Base-by-base conservation (phyloP, 192 early-diverging fungal species). In the Coemansia sp. region DNA sequence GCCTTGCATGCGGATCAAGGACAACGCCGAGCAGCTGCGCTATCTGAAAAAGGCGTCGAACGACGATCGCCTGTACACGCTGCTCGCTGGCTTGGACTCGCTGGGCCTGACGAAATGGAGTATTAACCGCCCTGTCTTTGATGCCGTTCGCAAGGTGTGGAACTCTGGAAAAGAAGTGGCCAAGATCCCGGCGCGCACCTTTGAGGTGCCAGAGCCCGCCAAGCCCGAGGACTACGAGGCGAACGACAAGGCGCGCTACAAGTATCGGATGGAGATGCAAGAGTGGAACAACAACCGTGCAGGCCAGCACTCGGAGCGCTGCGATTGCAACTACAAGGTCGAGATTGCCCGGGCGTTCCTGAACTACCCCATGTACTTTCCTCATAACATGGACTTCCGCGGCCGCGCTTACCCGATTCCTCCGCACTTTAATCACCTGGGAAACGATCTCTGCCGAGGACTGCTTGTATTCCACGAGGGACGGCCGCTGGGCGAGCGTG, bases 341-440 rank as follows among this genome's bases (percentile, higher is more conserved):
- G 95, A 96, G 76, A 96, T 96, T 79, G 97, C 97, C 11, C 77
- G 88, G 61, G 91, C 94, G 22, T 96, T 95, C 68, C 67, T 94
- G 31, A 89, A 92, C 63, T 85, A 94, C 47, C 87, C 87, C 2
- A 93, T 99, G 86, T 99, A 91, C 81, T 99, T 97, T 77, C 97
- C 97, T 17, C 97, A 99, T 79, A 96, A 95, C 70, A 71, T 97
- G 64, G 97, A 99, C 76, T 99, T 99, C 86, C 89, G 97, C 53
- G 97, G 97, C 24, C 92, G 97, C 60, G 96, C 97, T 5, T 99
- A 99, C 67, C 94, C 97, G 45, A 96, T 99, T 36, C 97, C 97
- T 31, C 90, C 93, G 8, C 89, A 93, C 62, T 88, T 99, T 45
- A 99, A 97, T 82, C 97, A 99, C 74, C 87, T 99, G 41, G 95